Evolutionary conservation across 2,329 filamentous ascomycete species (phyloP), one percentile per base, ranked within the genome.

Genomic region (Aspergillus ruber): DNA sequence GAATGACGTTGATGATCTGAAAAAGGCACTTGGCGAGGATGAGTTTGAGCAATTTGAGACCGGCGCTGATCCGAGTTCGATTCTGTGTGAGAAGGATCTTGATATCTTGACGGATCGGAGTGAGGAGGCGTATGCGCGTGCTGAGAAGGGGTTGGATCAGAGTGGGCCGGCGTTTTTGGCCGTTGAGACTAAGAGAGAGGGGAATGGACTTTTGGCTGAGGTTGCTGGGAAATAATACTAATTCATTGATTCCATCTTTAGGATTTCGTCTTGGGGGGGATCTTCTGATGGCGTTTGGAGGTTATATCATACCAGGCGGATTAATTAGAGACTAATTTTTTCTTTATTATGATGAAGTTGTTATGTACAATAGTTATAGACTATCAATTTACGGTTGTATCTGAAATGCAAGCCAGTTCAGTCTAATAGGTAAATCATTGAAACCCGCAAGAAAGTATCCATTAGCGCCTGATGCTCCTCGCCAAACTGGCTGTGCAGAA

Each of bases 51-150:
- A 73, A 20, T 81, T 83, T 45, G 81, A 84, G 59, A 65, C 82
- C 7, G 66, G 66, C 1, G 62, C 61, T n/a, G 59, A 67, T 29
- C 82, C 81, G 0, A 78, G 81, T 41, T 77, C 83, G 25, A 72
- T 97, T 7, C 66, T 97, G 32, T 87, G 81, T 38, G 81, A 93
- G 42, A 74, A 79, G 21, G 93, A 97, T 59, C 60, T 98, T 21
- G 78, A 84, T 2, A 82, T 88, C 2, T 65, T 98, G 45, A 87
- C 88, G 40, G 90, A 97, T 68, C 75, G 90, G 21, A 82, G 78
- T 53, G 76, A 79, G 42, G 81, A 82, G 58, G 83, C 83, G 2
- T 86, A 84, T 69, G 80, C 79, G 35, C 77, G 81, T 47, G 90
- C 90, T 1, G 89, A 91, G 50, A 85, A 82, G 60, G 90, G 90